Conservation (phyloP, 176 grass and related monocot species). For the Eleusine indica region DNA sequence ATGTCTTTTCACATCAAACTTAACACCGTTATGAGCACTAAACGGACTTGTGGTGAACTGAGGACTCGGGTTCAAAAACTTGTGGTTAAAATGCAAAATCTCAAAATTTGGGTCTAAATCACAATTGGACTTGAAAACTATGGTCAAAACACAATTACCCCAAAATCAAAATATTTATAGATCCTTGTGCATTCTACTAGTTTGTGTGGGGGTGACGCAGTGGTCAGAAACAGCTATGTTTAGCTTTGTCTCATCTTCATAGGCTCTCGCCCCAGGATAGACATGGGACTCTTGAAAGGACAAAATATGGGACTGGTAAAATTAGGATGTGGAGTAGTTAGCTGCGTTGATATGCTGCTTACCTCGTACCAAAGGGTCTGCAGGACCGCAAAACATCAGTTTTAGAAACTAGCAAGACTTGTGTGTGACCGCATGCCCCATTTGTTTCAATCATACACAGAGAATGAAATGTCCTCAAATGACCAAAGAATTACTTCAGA, state of each 20-base stretch:
- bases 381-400: neutral
- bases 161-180: neutral
- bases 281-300: neutral
- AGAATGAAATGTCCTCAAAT: neutral
- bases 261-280: neutral
- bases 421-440: too few species aligned
- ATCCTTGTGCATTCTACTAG: too few species aligned
- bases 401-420: neutral
- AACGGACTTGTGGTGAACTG: too few species aligned
- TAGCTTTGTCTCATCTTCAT: neutral
- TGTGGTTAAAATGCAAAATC: too few species aligned
- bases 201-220: neutral
- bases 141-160: too few species aligned
- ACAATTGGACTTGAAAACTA: too few species aligned
- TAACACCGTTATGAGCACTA: too few species aligned
- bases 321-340: neutral
- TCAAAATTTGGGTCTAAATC: too few species aligned
- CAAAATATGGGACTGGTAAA: neutral
- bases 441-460: neutral
- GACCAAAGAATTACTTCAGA: neutral
- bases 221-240: constrained; percentile 13
- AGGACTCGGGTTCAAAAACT: too few species aligned
- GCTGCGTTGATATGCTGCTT: neutral
- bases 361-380: neutral
- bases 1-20: too few species aligned